These are phyloP conservation scores for Boletus nobilissimus DNA, from an alignment of 1,284 basidiomycete species.

Conservation along the genomic window DNA sequence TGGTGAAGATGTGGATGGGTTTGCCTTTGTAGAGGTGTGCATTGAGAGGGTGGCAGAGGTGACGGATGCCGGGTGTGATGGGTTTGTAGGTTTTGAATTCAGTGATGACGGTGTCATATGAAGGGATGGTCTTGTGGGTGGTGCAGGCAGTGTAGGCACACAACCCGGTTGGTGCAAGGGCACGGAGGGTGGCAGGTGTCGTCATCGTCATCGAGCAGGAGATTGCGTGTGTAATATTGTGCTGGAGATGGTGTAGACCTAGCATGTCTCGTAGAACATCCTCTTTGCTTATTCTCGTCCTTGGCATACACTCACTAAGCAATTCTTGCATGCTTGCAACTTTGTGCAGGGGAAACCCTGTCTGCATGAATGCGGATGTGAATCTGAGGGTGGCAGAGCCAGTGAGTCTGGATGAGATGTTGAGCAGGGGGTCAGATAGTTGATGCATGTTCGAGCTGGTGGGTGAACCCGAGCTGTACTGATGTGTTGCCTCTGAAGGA, in stretches of 20 bases:
- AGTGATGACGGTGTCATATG: constrained; percentile 52
- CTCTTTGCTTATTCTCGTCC: constrained; percentile 60
- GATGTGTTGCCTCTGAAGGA: constrained; percentile 24
- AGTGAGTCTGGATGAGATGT: constrained; percentile 28
- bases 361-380: constrained; percentile 35
- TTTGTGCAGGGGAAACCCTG: constrained; percentile 46
- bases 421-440: constrained; percentile 40
- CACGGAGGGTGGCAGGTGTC: background rate
- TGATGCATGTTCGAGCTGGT: constrained; percentile 24
- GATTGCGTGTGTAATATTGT: constrained; percentile 20
- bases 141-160: constrained; percentile 51
- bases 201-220: constrained; percentile 1
- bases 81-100: constrained; percentile 93
- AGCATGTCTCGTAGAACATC: constrained; percentile 52
- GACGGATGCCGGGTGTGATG: constrained; percentile 86
- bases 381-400: constrained; percentile 36
- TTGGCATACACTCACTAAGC: constrained; percentile 40
- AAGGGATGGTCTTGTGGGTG: constrained; percentile 40
- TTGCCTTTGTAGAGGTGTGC: constrained; percentile 86
- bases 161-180: background rate
- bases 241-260: constrained; percentile 34
- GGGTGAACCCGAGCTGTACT: constrained; percentile 32
- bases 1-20: constrained; percentile 86
- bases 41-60: constrained; percentile 84
- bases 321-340: constrained; percentile 37